phyloP scores from a whole-genome alignment of 345 rosid genomes.

The Syzygium oleosum region DNA sequence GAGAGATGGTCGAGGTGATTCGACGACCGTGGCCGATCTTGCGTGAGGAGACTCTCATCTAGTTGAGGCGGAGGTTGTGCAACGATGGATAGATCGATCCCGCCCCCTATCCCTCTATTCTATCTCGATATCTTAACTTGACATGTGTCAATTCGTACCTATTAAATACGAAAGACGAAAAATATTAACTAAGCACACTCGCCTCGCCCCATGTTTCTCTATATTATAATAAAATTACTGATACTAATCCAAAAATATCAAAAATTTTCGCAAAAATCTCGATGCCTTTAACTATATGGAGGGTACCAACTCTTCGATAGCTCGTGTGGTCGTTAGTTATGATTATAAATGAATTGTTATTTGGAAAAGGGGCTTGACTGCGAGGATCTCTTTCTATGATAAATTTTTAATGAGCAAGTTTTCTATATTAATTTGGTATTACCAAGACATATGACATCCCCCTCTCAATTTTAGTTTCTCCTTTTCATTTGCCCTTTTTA shows the following conservation, averaged over 20 bases:
- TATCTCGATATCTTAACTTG: neutral
- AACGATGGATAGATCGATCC: neutral
- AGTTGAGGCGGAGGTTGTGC: neutral
- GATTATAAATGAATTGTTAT: too few species aligned
- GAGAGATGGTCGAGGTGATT: neutral
- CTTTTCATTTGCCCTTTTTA: neutral
- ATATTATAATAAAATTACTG: neutral
- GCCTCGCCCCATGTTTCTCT: neutral
- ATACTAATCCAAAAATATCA: neutral
- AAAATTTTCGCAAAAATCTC: neutral
- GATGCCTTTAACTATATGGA: neutral
- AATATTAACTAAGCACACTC: neutral
- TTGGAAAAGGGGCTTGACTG: too few species aligned
- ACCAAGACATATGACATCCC: neutral
- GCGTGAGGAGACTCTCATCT: neutral
- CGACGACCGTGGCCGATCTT: neutral
- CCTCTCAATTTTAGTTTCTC: neutral
- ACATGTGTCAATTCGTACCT: neutral
- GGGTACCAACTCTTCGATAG: neutral
- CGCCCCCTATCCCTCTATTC: neutral
- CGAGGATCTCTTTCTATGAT: too few species aligned
- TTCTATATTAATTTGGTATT: too few species aligned
- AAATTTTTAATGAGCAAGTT: too few species aligned
- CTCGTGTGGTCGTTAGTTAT: too few species aligned
- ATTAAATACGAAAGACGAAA: neutral